Percentiles rank a stretch among this genome's conserved stretches.
These are phyloP conservation scores for Sphaerulina vaccinii DNA, from an alignment of 2,329 filamentous ascomycete species.

Conservation along the genomic window DNA sequence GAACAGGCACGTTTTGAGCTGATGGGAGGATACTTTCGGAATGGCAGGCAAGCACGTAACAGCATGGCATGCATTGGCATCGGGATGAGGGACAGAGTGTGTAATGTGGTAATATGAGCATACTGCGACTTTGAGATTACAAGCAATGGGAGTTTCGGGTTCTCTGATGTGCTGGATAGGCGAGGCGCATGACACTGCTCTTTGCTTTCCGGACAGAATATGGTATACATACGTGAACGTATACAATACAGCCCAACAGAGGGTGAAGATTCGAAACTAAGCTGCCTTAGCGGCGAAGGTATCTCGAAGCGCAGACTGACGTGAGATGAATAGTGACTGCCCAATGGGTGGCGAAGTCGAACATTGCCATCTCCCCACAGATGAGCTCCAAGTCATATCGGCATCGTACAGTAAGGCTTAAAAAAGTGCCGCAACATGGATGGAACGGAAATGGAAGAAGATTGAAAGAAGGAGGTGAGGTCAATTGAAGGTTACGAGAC, in stretches of 20 bases:
- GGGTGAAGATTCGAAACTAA: too few relatives aligned
- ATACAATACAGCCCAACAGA: background rate
- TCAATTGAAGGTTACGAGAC: too few relatives aligned
- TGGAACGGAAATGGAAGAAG: too few relatives aligned
- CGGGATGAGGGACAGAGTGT: background rate
- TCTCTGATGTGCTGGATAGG: background rate
- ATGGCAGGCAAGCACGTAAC: conserved; percentile 1
- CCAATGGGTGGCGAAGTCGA: too few relatives aligned
- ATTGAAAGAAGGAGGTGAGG: too few relatives aligned
- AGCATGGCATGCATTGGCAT: background rate
- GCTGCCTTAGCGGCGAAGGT: too few relatives aligned
- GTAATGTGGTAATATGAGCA: background rate
- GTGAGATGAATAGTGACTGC: too few relatives aligned
- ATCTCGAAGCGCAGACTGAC: too few relatives aligned
- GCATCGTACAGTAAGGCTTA: too few relatives aligned
- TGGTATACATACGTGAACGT: background rate
- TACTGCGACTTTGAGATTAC: background rate
- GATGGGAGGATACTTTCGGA: background rate
- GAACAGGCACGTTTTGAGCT: conserved; percentile 3
- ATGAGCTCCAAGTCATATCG: too few relatives aligned
- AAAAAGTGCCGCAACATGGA: too few relatives aligned
- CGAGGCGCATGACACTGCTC: background rate
- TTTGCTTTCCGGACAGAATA: background rate
- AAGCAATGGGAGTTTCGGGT: background rate
- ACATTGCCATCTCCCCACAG: too few relatives aligned